Base-by-base conservation (phyloP, 2,329 filamentous ascomycete genomes). In the Karstenula rhodostoma region DNA sequence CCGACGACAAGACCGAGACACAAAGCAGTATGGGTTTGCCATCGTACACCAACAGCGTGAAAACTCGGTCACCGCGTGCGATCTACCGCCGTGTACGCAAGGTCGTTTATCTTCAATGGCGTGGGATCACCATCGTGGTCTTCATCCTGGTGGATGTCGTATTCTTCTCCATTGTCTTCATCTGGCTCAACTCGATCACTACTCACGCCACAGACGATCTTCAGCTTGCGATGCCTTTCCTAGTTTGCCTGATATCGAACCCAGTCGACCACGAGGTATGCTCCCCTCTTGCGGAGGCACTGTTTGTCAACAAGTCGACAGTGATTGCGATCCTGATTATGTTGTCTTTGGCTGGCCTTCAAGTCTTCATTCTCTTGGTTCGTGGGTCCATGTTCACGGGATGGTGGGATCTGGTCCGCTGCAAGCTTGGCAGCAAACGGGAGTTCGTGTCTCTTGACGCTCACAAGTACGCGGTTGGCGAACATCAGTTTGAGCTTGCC, bases 391-490 rank as follows among this genome's bases (percentile, higher is more conserved):
- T 98, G 89, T 82, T 96, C 57, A 86, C 83, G 3, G 95, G 91
- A 63, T 99, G 95, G 95, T 67, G 83, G 44, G 89, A 96, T 27
- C 79, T 94, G 51, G 79, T 87, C 61, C 78, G 80, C 23, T 77
- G 74, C 37, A 80, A 82, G 56, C 74, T 80, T 61, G 82, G 79
- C 66, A 78, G 80, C 60, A 87, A 90, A 73, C 87, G 87, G 69
- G 94, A 98, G 77, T 98, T 97, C 70, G 91, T 97, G 65, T 96
- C 92, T 42, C 89, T 91, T 48, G 94, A 97, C 74, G 93, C 93
- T 22, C 33, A 50, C 44, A 70, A 60, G 54, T 74, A 71, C 58
- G 75, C 67, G 46, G 69, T 68, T 53, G 72, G 76, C 37, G 52
- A 68, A 10, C 72, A 69, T 29, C 68, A 73, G 40, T 79, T 71